Evolutionary conservation across 2,329 filamentous ascomycete genomes (phyloP).

Genomic region (Nigrograna mackinnonii): DNA sequence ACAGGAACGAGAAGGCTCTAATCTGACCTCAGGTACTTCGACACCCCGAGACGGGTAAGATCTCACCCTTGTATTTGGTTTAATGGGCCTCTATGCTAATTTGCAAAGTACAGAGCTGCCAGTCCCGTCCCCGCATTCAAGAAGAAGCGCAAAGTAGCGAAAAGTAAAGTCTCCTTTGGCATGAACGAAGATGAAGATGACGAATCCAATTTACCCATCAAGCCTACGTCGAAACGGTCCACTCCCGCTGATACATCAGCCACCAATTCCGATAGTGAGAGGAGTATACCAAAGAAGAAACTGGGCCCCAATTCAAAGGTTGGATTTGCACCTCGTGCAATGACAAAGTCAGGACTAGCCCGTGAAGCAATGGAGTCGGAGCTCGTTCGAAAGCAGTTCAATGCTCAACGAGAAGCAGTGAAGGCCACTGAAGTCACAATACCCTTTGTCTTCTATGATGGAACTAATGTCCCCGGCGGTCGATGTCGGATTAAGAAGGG

Average conservation of each 20-base stretch:
- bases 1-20: constrained; percentile 79
- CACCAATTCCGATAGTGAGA: constrained; percentile 33
- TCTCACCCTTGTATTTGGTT: constrained; percentile 7
- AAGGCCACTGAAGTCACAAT: constrained; percentile 88
- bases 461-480: constrained; percentile 84
- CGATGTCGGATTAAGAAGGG: constrained; percentile 88
- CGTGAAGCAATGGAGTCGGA: constrained; percentile 80
- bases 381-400: constrained; percentile 75
- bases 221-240: constrained; percentile 43
- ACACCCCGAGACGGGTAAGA: constrained; percentile 66
- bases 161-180: constrained; percentile 70
- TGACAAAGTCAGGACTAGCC: constrained; percentile 76
- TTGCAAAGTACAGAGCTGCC: constrained; percentile 59
- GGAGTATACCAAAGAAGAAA: constrained; percentile 48
- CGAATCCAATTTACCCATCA: constrained; percentile 44
- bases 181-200: constrained; percentile 69
- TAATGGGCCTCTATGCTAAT: constrained; percentile 48
- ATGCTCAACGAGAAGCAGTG: constrained; percentile 80
- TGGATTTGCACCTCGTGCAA: constrained; percentile 64
- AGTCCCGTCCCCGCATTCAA: constrained; percentile 56
- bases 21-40: constrained; percentile 57
- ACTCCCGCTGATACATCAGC: constrained; percentile 41
- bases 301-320: constrained; percentile 67
- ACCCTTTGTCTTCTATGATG: constrained; percentile 97
- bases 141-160: constrained; percentile 60